Evolutionary conservation across 495 filamentous ascomycete genomes (phyloP).

Genomic region (Apiosordaria backusii): DNA sequence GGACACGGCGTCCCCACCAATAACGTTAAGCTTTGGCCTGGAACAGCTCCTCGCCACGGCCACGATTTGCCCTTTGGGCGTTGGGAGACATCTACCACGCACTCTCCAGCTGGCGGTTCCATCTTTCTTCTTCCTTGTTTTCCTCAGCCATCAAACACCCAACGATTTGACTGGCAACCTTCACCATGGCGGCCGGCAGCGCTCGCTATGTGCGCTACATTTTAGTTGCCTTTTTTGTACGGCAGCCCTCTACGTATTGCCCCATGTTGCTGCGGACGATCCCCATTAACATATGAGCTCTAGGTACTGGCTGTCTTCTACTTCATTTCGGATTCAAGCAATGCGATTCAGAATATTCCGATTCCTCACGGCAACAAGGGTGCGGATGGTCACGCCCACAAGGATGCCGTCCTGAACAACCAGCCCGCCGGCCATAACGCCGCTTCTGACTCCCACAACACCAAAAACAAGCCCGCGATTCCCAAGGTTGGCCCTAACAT

Average conservation of each 20-base stretch:
- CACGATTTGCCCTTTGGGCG: neutral
- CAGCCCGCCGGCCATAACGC: neutral
- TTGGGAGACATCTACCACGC: conserved; percentile 4
- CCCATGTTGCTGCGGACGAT: neutral
- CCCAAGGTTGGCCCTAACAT: conserved; percentile 24
- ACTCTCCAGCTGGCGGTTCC: neutral
- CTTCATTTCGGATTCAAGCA: conserved; percentile 71
- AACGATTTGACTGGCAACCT: conserved; percentile 14
- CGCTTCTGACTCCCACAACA: neutral
- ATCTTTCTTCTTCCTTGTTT: conserved; percentile 6
- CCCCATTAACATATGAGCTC: neutral
- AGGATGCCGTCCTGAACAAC: neutral
- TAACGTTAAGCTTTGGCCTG: conserved; percentile 13
- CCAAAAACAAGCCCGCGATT: conserved; percentile 17
- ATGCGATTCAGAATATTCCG: conserved; percentile 19
- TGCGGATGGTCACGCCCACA: conserved; percentile 5
- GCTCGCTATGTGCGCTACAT: conserved; percentile 82
- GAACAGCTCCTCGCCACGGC: conserved; percentile 4
- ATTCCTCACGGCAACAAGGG: conserved; percentile 8
- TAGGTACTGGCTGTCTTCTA: conserved; percentile 73
- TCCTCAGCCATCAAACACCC: conserved; percentile 18
- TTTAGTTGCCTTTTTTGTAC: conserved; percentile 79
- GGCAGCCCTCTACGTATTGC: conserved; percentile 27
- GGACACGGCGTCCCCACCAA: conserved; percentile 14
- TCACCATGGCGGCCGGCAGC: conserved; percentile 60